Evolutionary conservation across 1,139 yeast species (phyloP).

Genomic region (Diutina scorzettiae): DNA sequence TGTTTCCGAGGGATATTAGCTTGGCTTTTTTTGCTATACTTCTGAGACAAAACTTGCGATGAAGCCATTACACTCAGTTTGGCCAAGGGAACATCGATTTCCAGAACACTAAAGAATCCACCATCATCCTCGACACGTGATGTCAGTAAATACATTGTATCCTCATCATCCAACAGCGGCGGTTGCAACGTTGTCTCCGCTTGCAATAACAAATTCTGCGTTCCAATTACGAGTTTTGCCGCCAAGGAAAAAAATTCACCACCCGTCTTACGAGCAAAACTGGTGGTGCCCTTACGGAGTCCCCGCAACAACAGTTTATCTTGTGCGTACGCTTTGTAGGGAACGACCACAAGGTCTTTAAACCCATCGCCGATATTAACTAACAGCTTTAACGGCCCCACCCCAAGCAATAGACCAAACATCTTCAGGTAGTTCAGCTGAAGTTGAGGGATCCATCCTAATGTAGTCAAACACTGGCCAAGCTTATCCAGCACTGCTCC

Average conservation of each 20-base stretch:
- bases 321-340: constrained; percentile 59
- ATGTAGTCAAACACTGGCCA: constrained; percentile 35
- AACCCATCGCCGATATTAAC: constrained; percentile 73
- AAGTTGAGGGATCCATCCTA: constrained; percentile 4
- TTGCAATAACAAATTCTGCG: constrained; percentile 49
- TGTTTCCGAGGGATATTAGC: neutral
- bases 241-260: constrained; percentile 75
- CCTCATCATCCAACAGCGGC: neutral
- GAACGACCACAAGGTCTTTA: constrained; percentile 59
- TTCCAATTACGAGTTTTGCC: constrained; percentile 78
- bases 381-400: constrained; percentile 70
- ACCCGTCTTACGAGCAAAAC: constrained; percentile 73
- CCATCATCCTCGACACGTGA: neutral
- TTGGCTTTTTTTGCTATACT: neutral
- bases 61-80: constrained; percentile 5
- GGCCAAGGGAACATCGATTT: neutral
- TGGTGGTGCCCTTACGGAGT: constrained; percentile 61
- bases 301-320: constrained; percentile 65
- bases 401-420: constrained; percentile 56
- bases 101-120: constrained; percentile 1
- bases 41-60: neutral
- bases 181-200: constrained; percentile 1
- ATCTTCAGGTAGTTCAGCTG: neutral
- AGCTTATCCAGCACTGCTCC: constrained; percentile 71
- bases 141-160: neutral